Evolutionary conservation across 345 rosid species (phyloP), one percentile per base, ranked within the genome.

Genomic region (Trapa incisa): DNA sequence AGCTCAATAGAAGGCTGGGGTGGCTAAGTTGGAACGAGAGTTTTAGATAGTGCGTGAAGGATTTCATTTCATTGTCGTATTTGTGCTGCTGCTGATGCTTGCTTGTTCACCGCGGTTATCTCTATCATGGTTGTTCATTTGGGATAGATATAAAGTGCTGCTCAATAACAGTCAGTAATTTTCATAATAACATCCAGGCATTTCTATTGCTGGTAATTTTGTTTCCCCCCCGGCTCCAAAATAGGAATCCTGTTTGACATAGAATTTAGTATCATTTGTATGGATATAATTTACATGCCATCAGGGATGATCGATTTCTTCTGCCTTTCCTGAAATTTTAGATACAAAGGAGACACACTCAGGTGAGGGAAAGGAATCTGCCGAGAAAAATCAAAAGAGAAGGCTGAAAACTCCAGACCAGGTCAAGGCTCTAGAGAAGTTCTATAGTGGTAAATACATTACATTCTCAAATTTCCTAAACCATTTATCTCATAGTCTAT

Each of bases 391-490:
- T 65, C 47, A 41, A 50, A 90, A 86, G 68, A 77, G 97, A 70
- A 81, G 65, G 53, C 76, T 85, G 65, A 93, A 93, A 80, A 90
- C 97, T 61, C 91, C 87, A 15, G 72, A 77, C 66, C 98, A 93
- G 85, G 75, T 90, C 68, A 67, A 50, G 65, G 94, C 89, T 58
- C 79, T 93, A 74, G 98, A 93, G 84, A 80, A 75, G 36, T 85
- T 87, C 61, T 93, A 90, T 72, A 78, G 73, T 71, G 98, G 98
- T 93, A 85, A 42, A 47, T 35, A 60, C 35, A 53, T 22, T 54
- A 50, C 61, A 66, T 74, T 67, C 50, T 72, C 67, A 63, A 72
- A 66, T 38, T 74, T 6, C 38, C 16, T 73, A 22, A 22, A 22
- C 65, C 29, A 37, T 38, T 10, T 58, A 10, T 32, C 38, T 35